Evolutionary conservation across 1,284 basidiomycete species (phyloP), one percentile per base, ranked within the genome.

Genomic region (Ceratobasidium sp.): DNA sequence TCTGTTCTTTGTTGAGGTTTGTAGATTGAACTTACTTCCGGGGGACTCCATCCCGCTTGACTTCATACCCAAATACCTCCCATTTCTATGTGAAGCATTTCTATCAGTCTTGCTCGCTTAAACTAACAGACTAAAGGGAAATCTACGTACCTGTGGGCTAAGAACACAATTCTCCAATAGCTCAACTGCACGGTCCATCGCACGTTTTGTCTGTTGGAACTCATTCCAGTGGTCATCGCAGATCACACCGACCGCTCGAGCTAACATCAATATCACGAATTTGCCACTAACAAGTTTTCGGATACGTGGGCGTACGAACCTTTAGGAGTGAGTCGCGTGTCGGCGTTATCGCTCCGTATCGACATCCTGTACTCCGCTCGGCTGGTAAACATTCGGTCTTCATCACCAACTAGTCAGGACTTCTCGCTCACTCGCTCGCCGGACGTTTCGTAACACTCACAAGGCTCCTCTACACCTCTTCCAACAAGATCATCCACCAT

Each of bases 361-460:
- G 91, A 91, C 87, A 97, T 90, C 33, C 95, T 89, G 80, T 95
- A 97, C 80, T 97, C 95, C 44, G 93, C 94, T 57, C 95, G 87
- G 24, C 93, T 93, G 0, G 95, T 97, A 81, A 97, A 97, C 94
- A 97, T 96, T 47, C 95, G 91, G 79, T 97, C 93, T 95, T 19
- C 77, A 59, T 48, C 48, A 78, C 73, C 67, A 53, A 29, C 36
- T n/a, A 22, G 44, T 60, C 9, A 48, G 63, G n/a, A n/a, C n/a
- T n/a, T 64, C 54, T 54, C 36, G 11, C 36, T 41, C n/a, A n/a
- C n/a, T n/a, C n/a, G n/a, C 27, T 56, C 51, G 15, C 5, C 57
- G 15, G 31, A 24, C 29, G 44, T 36, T 47, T n/a, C 53, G 15
- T 8, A 45, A 65, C 31, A 84, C 90, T 75, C 81, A 93, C 93